Percentiles rank a stretch among this genome's conserved stretches.
phyloP scores from a whole-genome alignment of 2,329 filamentous ascomycete genomes.

The Purpureocillium takamizusanense region DNA sequence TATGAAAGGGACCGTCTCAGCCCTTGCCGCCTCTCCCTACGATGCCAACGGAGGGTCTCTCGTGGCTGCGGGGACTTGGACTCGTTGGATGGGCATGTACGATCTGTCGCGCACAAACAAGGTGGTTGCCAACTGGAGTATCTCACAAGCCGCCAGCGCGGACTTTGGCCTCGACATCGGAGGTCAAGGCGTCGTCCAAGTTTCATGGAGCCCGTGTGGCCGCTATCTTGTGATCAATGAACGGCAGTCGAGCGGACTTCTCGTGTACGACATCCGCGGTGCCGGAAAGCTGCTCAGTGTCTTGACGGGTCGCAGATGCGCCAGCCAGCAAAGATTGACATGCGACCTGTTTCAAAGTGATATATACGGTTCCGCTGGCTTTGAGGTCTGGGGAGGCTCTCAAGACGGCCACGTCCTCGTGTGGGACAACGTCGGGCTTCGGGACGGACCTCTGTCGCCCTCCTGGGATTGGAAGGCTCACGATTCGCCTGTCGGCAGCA shows the following conservation, averaged over 20 bases:
- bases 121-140: conserved; percentile 48
- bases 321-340: conserved; percentile 45
- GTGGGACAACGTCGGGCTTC: conserved; percentile 47
- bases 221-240: conserved; percentile 55
- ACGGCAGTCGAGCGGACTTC: conserved; percentile 42
- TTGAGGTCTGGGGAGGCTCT: conserved; percentile 56
- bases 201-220: conserved; percentile 53
- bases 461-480: conserved; percentile 43
- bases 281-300: conserved; percentile 47
- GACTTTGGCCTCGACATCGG: conserved; percentile 30
- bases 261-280: conserved; percentile 56
- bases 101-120: conserved; percentile 46
- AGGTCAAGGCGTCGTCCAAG: conserved; percentile 55
- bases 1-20: conserved; percentile 53
- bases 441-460: conserved; percentile 32
- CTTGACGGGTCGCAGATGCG: conserved; percentile 38
- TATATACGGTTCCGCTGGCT: conserved; percentile 26
- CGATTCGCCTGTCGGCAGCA: conserved; percentile 37
- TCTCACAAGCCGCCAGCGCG: conserved; percentile 44
- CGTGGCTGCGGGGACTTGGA: conserved; percentile 55
- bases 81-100: conserved; percentile 53
- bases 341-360: conserved; percentile 43
- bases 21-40: conserved; percentile 38
- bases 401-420: conserved; percentile 44
- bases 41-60: conserved; percentile 26